Base-by-base conservation (phyloP, 2,329 filamentous ascomycete genomes). In the Cladobotryum mycophilum region DNA sequence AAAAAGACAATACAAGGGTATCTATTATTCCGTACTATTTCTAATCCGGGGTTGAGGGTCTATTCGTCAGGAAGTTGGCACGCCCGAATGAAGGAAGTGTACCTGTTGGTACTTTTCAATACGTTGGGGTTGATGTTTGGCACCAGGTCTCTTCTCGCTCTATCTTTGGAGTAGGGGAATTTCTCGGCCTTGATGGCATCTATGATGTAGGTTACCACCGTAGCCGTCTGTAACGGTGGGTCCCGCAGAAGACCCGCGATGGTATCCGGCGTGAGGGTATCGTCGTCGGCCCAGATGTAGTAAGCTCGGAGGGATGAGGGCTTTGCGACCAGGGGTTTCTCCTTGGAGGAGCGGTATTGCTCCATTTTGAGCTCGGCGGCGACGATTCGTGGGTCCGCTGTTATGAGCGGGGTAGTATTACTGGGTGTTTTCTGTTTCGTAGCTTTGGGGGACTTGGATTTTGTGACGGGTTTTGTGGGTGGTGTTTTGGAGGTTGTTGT, bases 121-220 rank as follows among this genome's bases (percentile, higher is more conserved):
- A 45, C 47, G 11, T 52, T 51, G 2, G 60, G 56, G 8, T 62
- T 61, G 35, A 77, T 47, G 13, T 58, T 55, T 3, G 59, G 53
- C 17, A 80, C 56, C 4, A 83, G 63, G 47, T 79, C 74, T 1
- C 58, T 53, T 20, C 64, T 67, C 25, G 84, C 55, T 41, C 79
- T 70, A 5, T 63, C 58, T 41, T 61, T 69, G 12, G 79, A 70
- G 55, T 72, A 81, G 0, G 75, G 72, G 12, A 85, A 58, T 13
- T 66, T 68, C 58, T 82, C 81, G 5, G 65, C 41, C 43, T 68
- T 65, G 20, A 88, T 67, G 0, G 77, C 76, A 8, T 78, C 70
- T 2, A 85, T 63, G 8, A 89, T 78, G 57, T 87, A 86, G 0
- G 60, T 65, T 1, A 73, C 69, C 1, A 87, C 80, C 0, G 82